Conservation (phyloP, 495 filamentous ascomycete species). For the Pyrenula massariospora region DNA sequence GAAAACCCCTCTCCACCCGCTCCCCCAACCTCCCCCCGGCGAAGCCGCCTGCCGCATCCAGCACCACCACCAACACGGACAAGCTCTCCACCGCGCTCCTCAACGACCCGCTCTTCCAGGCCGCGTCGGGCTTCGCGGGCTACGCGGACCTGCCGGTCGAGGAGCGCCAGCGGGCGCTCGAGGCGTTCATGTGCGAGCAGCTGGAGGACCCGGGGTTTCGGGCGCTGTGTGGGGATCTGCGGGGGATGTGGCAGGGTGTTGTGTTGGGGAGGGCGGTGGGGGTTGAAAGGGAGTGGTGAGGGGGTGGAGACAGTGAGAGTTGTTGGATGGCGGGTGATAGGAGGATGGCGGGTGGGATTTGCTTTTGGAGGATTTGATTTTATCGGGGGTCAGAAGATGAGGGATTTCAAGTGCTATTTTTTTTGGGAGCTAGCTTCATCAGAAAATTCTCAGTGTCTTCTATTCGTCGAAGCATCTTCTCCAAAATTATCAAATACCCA, state of each 20-base stretch:
- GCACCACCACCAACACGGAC: slow-evolving; percentile 7
- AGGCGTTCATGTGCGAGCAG: slow-evolving; percentile 27
- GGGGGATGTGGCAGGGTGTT: slow-evolving; percentile 26
- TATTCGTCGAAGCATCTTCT: no score
- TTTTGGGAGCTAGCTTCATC: no score
- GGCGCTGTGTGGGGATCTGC: slow-evolving; percentile 26
- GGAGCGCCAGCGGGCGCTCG: slow-evolving; percentile 19
- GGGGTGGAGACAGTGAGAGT: no score
- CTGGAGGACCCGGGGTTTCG: slow-evolving; percentile 27
- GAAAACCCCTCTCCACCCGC: neutral
- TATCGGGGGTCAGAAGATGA: no score
- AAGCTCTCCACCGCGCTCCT: slow-evolving; percentile 8
- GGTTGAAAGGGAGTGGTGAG: neutral
- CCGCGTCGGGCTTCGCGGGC: slow-evolving; percentile 11
- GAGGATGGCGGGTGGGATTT: no score
- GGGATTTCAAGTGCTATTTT: no score
- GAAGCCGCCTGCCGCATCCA: no score
- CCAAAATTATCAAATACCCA: no score
- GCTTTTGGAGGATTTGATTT: no score
- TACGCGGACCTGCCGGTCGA: slow-evolving; percentile 21
- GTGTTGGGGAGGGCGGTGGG: slow-evolving; percentile 12
- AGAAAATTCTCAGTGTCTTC: no score
- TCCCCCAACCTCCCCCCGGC: slow-evolving; percentile 4
- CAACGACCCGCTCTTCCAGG: slow-evolving; percentile 5
- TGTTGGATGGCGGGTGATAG: no score